phyloP scores from a whole-genome alignment of 2,329 filamentous ascomycete genomes.

The Capronia epimyces region DNA sequence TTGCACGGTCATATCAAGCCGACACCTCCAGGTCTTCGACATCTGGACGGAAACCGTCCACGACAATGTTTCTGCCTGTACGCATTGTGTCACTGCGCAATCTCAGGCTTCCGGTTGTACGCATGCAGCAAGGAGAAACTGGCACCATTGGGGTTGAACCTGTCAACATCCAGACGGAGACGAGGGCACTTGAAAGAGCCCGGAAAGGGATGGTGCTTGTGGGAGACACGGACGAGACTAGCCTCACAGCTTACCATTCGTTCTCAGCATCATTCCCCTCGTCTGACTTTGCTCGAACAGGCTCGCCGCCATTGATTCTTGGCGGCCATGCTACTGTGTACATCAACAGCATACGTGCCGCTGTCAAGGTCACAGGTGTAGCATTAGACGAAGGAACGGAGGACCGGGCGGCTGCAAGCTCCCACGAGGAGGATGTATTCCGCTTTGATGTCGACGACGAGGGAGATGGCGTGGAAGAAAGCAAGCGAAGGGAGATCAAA shows the following conservation, averaged over 20 bases:
- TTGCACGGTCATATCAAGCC: constrained; percentile 19
- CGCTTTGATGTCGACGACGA: constrained; percentile 38
- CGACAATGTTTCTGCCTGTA: constrained; percentile 45
- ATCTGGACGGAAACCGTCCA: background rate
- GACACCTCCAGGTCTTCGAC: background rate
- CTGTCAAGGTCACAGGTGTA: constrained; percentile 65
- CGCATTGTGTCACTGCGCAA: constrained; percentile 82
- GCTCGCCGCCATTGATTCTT: constrained; percentile 52
- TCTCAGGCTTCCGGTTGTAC: constrained; percentile 73
- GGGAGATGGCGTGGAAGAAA: constrained; percentile 16
- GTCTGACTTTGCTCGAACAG: constrained; percentile 44
- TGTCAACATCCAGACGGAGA: background rate
- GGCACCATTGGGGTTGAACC: constrained; percentile 67
- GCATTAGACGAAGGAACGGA: constrained; percentile 30
- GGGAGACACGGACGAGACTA: background rate
- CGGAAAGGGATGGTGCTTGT: constrained; percentile 30
- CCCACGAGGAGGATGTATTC: constrained; percentile 41
- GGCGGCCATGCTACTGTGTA: constrained; percentile 64
- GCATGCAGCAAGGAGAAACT: constrained; percentile 72
- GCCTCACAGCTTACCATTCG: constrained; percentile 12
- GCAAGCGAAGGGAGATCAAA: constrained; percentile 34
- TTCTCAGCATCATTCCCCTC: constrained; percentile 60
- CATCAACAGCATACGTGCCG: constrained; percentile 76
- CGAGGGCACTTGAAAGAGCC: constrained; percentile 16
- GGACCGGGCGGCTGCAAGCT: constrained; percentile 26